Percentiles rank a stretch among this genome's conserved stretches.
Conservation (phyloP, 1,139 yeast species). For the Yamadazyma epiphylla region DNA sequence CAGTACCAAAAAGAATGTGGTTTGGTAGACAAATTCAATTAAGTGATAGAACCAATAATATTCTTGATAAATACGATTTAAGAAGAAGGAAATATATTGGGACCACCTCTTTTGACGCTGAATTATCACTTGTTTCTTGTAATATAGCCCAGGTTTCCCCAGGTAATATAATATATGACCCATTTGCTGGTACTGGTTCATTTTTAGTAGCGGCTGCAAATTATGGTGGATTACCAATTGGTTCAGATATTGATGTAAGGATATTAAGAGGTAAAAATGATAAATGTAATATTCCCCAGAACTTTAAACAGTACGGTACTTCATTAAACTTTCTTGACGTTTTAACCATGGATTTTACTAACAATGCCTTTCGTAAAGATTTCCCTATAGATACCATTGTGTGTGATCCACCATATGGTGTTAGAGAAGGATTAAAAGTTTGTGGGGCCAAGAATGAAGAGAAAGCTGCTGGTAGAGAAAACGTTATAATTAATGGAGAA, state of each 20-base stretch:
- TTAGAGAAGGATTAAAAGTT: conserved; percentile 90
- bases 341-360: conserved; percentile 91
- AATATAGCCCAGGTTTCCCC: conserved; percentile 74
- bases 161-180: conserved; percentile 78
- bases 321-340: conserved; percentile 63
- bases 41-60: conserved; percentile 58
- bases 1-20: conserved; percentile 55
- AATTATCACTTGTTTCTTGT: conserved; percentile 75
- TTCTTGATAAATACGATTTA: conserved; percentile 75
- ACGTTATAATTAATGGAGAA: conserved; percentile 69
- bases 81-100: conserved; percentile 86
- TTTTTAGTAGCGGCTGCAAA: conserved; percentile 86
- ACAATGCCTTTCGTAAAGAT: conserved; percentile 68
- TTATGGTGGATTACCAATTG: conserved; percentile 77
- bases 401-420: conserved; percentile 98
- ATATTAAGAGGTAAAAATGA: conserved; percentile 71
- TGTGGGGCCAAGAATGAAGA: conserved; percentile 74
- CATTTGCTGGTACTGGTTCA: conserved; percentile 96
- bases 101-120: conserved; percentile 95
- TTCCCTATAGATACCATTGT: conserved; percentile 74
- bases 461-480: conserved; percentile 61
- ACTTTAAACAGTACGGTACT: conserved; percentile 74
- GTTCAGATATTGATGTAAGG: conserved; percentile 90
- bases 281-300: conserved; percentile 48
- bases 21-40: conserved; percentile 72